Evolutionary conservation across 73 alveolate genomes (phyloP).

Genomic region (Tetrahymena elliotti): DNA sequence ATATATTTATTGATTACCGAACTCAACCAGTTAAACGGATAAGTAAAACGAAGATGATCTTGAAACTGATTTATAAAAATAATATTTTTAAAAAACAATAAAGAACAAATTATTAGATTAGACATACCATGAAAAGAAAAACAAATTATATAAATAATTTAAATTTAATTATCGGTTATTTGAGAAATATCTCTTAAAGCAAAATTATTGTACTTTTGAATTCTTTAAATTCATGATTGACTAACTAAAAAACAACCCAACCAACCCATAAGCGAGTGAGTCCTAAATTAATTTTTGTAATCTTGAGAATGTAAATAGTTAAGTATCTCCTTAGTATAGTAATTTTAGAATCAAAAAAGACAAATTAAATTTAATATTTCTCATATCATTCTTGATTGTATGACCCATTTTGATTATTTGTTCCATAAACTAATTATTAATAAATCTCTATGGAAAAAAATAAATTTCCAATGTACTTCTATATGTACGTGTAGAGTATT

Average conservation of each 20-base stretch:
- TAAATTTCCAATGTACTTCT: no score
- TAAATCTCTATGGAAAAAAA: not conserved
- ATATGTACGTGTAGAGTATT: not conserved
- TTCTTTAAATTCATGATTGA: not conserved
- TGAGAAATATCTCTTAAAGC: no score
- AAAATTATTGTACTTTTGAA: not conserved
- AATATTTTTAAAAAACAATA: no score
- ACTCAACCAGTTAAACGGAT: no score
- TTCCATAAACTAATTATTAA: not conserved
- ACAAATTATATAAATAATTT: no score
- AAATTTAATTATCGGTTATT: no score
- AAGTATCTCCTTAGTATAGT: not conserved
- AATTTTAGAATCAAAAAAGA: not conserved
- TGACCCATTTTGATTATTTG: not conserved
- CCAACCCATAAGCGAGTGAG: no score
- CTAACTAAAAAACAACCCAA: not conserved
- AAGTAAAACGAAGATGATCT: no score
- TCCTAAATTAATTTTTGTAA: not conserved
- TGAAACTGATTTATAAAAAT: no score
- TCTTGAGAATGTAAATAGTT: not conserved
- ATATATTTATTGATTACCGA: no score
- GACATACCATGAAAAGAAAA: no score
- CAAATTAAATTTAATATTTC: not conserved
- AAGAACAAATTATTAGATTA: no score
- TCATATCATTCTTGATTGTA: not conserved